phyloP scores from a whole-genome alignment of 306 rosid species.

The Canavalia ensiformis region DNA sequence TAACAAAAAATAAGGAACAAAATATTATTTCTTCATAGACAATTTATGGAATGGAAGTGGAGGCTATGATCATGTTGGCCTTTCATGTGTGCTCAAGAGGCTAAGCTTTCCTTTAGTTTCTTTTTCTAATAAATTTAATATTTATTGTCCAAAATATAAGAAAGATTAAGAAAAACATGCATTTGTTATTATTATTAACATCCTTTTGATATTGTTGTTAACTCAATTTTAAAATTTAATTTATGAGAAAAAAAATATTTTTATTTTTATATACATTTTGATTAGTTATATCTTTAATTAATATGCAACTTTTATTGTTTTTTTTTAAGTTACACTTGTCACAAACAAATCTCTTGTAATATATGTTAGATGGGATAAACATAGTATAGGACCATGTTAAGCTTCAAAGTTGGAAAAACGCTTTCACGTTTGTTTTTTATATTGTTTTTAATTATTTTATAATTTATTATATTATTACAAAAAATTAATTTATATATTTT shows the following conservation, averaged over 20 bases:
- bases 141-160: neutral
- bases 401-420: no score
- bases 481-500: no score
- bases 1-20: conserved; percentile 65
- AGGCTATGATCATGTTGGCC: conserved; percentile 22
- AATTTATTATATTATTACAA: no score
- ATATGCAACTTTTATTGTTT: neutral
- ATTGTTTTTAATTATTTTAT: no score
- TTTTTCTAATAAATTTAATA: neutral
- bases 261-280: no score
- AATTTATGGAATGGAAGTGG: conserved; percentile 29
- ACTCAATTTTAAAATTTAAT: no score
- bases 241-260: no score
- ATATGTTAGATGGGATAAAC: neutral
- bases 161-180: neutral
- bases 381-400: no score
- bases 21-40: conserved; percentile 51
- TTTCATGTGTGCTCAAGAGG: conserved; percentile 23
- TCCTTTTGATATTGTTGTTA: neutral
- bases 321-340: neutral
- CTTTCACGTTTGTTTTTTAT: no score
- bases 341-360: neutral
- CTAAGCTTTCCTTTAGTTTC: neutral
- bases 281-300: no score
- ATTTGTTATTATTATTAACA: neutral